Evolutionary conservation across 2,329 filamentous ascomycete genomes (phyloP).

Genomic region (Talaromyces pinophilus): DNA sequence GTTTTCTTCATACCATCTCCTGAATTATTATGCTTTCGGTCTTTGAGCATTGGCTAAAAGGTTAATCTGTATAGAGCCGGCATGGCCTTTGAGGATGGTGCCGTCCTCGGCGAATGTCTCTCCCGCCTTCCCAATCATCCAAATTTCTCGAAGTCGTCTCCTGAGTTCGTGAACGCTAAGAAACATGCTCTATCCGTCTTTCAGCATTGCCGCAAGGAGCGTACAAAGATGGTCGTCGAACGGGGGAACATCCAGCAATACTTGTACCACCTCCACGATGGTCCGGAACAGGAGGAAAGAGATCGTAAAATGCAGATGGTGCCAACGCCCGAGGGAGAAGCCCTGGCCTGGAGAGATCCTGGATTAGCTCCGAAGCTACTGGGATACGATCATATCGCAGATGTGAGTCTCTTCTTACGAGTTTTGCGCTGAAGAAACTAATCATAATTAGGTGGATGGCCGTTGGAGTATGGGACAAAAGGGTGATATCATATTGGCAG

Average conservation of each 20-base stretch:
- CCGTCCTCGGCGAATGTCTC: constrained; percentile 59
- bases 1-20: too few relatives aligned
- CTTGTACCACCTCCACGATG: constrained; percentile 63
- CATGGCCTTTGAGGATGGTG: constrained; percentile 63
- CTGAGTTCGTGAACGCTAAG: constrained; percentile 30
- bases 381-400: constrained; percentile 44
- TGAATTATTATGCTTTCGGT: constrained; percentile 31
- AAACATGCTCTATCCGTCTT: constrained; percentile 48
- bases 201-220: constrained; percentile 58
- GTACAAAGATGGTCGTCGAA: constrained; percentile 62
- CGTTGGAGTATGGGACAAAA: background rate
- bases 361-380: constrained; percentile 42
- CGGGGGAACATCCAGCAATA: constrained; percentile 63
- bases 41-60: constrained; percentile 9
- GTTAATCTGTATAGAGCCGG: constrained; percentile 47
- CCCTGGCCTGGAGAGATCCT: constrained; percentile 47
- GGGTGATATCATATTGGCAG: background rate
- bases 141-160: constrained; percentile 43
- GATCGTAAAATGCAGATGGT: constrained; percentile 49
- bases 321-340: constrained; percentile 43
- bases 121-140: constrained; percentile 32
- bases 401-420: constrained; percentile 32
- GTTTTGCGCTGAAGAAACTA: background rate
- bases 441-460: constrained; percentile 1
- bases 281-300: constrained; percentile 56